Evolutionary conservation across 176 grass and related monocot genomes (phyloP).

Genomic region (Alopecurus myosuroides): DNA sequence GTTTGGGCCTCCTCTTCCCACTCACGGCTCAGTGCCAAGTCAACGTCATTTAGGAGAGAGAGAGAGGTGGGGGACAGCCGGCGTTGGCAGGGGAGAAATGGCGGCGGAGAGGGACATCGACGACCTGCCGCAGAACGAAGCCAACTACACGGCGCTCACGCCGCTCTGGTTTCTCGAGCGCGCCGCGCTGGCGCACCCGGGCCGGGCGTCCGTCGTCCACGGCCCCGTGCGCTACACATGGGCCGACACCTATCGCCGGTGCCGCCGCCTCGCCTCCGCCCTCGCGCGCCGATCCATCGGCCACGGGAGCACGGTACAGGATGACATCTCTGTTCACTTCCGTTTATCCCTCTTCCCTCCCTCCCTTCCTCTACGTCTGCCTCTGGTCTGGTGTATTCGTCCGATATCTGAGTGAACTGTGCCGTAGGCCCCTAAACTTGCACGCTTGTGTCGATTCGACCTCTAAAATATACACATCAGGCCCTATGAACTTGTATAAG

Average conservation of each 20-base stretch:
- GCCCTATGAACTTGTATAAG: neutral
- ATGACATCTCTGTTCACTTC: neutral
- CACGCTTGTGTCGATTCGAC: neutral
- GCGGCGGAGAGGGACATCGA: constrained; percentile 84
- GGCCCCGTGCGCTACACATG: constrained; percentile 73
- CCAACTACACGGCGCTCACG: constrained; percentile 87
- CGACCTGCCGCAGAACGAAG: constrained; percentile 73
- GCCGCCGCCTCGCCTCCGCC: constrained; percentile 84
- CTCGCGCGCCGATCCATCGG: constrained; percentile 58
- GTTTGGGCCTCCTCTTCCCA: neutral
- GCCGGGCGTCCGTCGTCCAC: constrained; percentile 59
- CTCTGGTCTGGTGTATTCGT: neutral
- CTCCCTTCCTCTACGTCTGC: neutral
- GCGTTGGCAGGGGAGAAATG: constrained; percentile 24
- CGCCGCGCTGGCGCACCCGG: constrained; percentile 75
- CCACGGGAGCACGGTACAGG: constrained; percentile 59
- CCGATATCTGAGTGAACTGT: neutral
- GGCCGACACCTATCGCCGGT: constrained; percentile 84
- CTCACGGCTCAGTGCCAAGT: constrained; percentile 16
- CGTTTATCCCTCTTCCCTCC: neutral
- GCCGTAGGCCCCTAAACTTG: neutral
- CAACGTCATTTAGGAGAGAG: neutral
- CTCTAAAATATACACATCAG: neutral
- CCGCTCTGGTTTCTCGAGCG: constrained; percentile 97
- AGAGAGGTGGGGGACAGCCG: neutral